Evolutionary conservation across 2,329 filamentous ascomycete species (phyloP), one percentile per base, ranked within the genome.

Genomic region (Alternaria incomplexa): DNA sequence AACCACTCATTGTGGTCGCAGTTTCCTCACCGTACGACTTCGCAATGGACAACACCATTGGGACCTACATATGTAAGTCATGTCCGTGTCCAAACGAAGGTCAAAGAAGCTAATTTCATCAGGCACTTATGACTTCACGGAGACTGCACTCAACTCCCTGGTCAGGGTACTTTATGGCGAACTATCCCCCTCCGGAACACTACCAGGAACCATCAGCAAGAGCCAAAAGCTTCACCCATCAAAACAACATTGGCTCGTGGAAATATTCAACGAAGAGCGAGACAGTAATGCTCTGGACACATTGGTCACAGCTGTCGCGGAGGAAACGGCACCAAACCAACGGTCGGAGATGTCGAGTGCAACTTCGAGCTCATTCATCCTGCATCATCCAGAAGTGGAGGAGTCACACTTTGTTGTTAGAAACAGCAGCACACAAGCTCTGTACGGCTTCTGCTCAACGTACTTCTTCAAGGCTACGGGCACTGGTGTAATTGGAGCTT

Each of bases 1-100:
- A 97, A 80, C 92, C 94, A 1, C 82, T 97, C 40, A 90, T 97
- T 23, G 95, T 97, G 4, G 91, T 97, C 8, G 92, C 95, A 1
- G 94, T 97, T 69, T 97, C 93, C 80, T 97, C 94, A 1, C 95
- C 95, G 0, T 98, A 97, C 79, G 95, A 98, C 78, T 98, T 98
- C 77, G 93, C 93, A 47, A 93, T 95, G 87, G 95, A 98, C 74
- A 91, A 91, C 67, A 89, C 89, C 1, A 95, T 98, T 44, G 92
- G 92, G 6, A 97, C 94, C 1, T 97, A 97, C 73, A 87, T 98
- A 44, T 97, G 95, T 83, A 97, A 15, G 47, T 50, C n/a, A 20
- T 17, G 17, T 17, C 25, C 15, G 23, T 30, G 17, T 30, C 13
- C n/a, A 13, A 50, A 50, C 0, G 17, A 4, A 30, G 23, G 25